A percentile compares a stretch with the other conserved stretches of the same genome.
Evolutionary conservation across 2,329 filamentous ascomycete genomes (phyloP).

Genomic region (Pseudogymnoascus sp.): DNA sequence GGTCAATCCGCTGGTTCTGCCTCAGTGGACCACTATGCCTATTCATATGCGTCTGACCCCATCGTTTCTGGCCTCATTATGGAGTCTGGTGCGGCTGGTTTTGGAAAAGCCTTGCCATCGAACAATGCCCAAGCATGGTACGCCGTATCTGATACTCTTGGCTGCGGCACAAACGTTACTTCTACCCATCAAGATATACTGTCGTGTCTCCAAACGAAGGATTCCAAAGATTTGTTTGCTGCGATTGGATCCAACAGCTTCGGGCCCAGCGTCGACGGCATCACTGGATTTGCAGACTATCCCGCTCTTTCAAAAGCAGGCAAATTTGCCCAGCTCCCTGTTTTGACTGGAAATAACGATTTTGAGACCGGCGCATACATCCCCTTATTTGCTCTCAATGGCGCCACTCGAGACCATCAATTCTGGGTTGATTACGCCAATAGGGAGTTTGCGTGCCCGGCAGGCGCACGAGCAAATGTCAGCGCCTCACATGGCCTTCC

Average conservation of each 20-base stretch:
- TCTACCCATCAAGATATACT: conserved; percentile 18
- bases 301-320: conserved; percentile 15
- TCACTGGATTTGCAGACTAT: conserved; percentile 25
- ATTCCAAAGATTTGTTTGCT: conserved; percentile 15
- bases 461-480: conserved; percentile 23
- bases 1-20: conserved; percentile 53
- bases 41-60: conserved; percentile 16
- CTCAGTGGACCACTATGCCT: conserved; percentile 31
- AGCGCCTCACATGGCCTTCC: conserved; percentile 23
- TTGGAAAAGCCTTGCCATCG: conserved; percentile 17
- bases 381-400: conserved; percentile 1
- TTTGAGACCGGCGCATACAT: conserved; percentile 24
- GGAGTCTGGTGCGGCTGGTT: conserved; percentile 24
- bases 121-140: conserved; percentile 20
- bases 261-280: conserved; percentile 16
- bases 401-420: conserved; percentile 11
- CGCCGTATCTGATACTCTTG: conserved; percentile 18
- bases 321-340: conserved; percentile 18
- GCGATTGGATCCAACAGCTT: conserved; percentile 19
- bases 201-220: conserved; percentile 23
- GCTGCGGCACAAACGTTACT: conserved; percentile 23
- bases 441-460: conserved; percentile 21
- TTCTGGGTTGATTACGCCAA: conserved; percentile 9
- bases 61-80: conserved; percentile 16
- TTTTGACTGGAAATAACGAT: conserved; percentile 28